Conservation (phyloP, 2,329 filamentous ascomycete species). For the Fusarium stilboides region DNA sequence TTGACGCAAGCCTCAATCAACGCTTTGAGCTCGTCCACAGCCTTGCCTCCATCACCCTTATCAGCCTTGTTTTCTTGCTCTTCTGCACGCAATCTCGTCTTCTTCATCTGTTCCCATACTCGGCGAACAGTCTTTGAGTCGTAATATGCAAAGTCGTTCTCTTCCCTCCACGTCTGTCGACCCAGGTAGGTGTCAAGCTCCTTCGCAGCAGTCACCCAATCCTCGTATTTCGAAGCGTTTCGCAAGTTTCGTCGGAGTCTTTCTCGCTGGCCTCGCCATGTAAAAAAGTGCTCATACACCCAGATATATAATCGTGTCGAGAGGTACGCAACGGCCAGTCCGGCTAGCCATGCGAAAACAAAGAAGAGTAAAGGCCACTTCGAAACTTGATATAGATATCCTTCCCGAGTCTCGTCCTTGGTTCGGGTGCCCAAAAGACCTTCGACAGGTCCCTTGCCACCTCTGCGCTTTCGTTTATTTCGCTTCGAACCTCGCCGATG, state of each 20-base stretch:
- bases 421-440: conserved; percentile 70
- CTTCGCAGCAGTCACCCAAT: conserved; percentile 87
- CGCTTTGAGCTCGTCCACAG: conserved; percentile 81
- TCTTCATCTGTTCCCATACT: conserved; percentile 82
- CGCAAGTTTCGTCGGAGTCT: conserved; percentile 79
- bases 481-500: conserved; percentile 58
- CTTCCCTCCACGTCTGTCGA: conserved; percentile 84
- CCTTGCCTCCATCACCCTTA: conserved; percentile 60
- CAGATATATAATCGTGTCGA: conserved; percentile 91
- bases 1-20: conserved; percentile 93
- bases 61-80: conserved; percentile 60
- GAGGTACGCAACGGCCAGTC: conserved; percentile 80
- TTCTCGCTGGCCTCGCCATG: conserved; percentile 88
- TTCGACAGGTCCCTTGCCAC: conserved; percentile 57
- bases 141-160: conserved; percentile 87
- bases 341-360: conserved; percentile 84
- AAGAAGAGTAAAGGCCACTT: conserved; percentile 93
- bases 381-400: conserved; percentile 87
- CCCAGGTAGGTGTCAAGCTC: conserved; percentile 86
- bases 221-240: conserved; percentile 79
- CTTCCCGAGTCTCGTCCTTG: conserved; percentile 94
- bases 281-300: conserved; percentile 90
- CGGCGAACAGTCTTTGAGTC: conserved; percentile 86
- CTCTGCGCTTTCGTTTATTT: conserved; percentile 50
- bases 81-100: conserved; percentile 73